Base-by-base conservation (phyloP, 257 asterid genomes). In the Petrea volubilis region DNA sequence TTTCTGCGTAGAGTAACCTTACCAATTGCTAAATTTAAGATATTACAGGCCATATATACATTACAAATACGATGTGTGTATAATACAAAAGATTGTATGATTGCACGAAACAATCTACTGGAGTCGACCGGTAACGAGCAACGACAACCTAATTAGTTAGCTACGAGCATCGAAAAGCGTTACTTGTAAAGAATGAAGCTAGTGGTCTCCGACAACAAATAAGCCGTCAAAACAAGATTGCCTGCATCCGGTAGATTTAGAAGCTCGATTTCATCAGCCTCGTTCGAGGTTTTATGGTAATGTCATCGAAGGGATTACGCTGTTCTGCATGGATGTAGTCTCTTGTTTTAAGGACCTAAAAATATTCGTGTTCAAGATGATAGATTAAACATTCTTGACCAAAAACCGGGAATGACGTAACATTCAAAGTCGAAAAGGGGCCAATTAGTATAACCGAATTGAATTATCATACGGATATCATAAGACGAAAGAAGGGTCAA, bases 261-360 rank as follows among this genome's bases (percentile, higher is more conserved):
- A 81, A 77, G 64, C 74, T 70, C 21, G 92, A 85, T 77, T 85
- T 90, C 77, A 85, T 71, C 62, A 90, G 85, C 83, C 88, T 84
- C 9, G 67, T 23, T 70, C 83, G 80, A 21, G 96, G 94, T 72
- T 76, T 84, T 28, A 90, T 28, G 68, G 68, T 57, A 5, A 87
- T 76, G 80, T 74, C 85, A 18, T 78, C 90, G 29, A 66, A 81
- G 24, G 94, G 84, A 33, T 24, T 66, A 53, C 55, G 71, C 78
- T 90, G 92, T 46, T 90, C 90, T 38, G 85, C 96, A 17, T 90
- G 89, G 78, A 87, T 67, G 81, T 79, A 90, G 74, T 87, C 96
- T 82, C 86, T 82, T 34, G 96, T 90, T 78, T 85, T 87, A 7
- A 90, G 86, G 67, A 90, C 96, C 94, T 90, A 84, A 4, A n/a